A percentile compares a stretch with the other conserved stretches of the same genome.
Evolutionary conservation across 495 filamentous ascomycete species (phyloP).

Genomic region (Penicillium cosmopolitanum): DNA sequence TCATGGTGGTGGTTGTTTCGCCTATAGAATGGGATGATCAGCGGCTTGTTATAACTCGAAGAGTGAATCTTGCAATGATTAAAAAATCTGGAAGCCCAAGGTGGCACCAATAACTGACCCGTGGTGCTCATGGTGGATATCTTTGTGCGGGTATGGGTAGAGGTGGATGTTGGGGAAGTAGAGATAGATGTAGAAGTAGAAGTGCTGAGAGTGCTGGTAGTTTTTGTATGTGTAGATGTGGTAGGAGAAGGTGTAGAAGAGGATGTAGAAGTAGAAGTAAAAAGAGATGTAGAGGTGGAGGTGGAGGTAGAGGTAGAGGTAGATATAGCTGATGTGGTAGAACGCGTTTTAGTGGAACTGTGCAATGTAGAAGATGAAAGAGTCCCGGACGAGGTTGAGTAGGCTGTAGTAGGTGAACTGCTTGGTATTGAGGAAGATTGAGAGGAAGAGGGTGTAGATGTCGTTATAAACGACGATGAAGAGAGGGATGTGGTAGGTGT

Average conservation of each 20-base stretch:
- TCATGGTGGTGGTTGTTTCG: conserved; percentile 4
- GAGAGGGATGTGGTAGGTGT: conserved; percentile 10
- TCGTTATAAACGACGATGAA: conserved; percentile 7
- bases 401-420: conserved; percentile 8
- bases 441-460: conserved; percentile 12
- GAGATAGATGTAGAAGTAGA: background rate
- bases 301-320: conserved; percentile 17
- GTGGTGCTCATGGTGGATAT: conserved; percentile 3
- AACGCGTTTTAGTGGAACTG: conserved; percentile 10
- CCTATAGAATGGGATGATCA: background rate
- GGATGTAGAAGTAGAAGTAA: conserved; percentile 4
- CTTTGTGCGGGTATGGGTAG: conserved; percentile 4
- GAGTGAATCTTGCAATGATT: background rate
- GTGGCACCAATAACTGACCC: conserved; percentile 6
- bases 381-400: conserved; percentile 7
- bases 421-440: conserved; percentile 8
- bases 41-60: background rate
- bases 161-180: background rate
- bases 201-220: conserved; percentile 5
- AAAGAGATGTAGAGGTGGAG: background rate
- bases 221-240: conserved; percentile 7
- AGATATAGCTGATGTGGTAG: conserved; percentile 1
- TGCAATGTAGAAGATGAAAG: conserved; percentile 11
- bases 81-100: background rate
- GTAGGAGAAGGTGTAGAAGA: conserved; percentile 5